Evolutionary conservation across 73 alveolate species (phyloP).

Genomic region (Paramecium bursaria): DNA sequence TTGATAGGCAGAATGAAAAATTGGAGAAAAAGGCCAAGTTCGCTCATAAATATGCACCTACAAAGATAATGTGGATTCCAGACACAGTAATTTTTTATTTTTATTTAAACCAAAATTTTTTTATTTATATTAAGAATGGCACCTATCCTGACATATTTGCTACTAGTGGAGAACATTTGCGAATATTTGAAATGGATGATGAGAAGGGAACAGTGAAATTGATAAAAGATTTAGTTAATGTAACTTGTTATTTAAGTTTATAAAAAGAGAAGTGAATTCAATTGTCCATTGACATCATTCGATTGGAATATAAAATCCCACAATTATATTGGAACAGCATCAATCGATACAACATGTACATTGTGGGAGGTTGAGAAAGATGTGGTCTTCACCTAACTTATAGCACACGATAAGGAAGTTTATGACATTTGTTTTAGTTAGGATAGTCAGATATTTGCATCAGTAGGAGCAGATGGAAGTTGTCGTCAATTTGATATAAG

Average conservation of each 20-base stretch:
- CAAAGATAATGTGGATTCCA: conserved; percentile 97
- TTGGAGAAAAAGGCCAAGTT: conserved; percentile 73
- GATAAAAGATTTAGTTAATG: conserved; percentile 72
- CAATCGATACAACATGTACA: conserved; percentile 99
- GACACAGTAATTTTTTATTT: conserved; percentile 57
- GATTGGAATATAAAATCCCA: conserved; percentile 96
- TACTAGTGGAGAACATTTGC: conserved; percentile 83
- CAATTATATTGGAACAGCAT: conserved; percentile 95
- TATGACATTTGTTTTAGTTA: conserved; percentile 96
- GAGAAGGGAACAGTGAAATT: conserved; percentile 69
- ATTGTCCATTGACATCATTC: conserved; percentile 98
- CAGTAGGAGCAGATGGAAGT: conserved; percentile 99
- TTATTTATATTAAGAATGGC: conserved; percentile 38
- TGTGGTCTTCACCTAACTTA: conserved; percentile 94
- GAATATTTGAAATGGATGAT: conserved; percentile 79
- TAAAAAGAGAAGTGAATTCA: conserved; percentile 67
- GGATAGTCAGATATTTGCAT: conserved; percentile 93
- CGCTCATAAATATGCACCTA: conserved; percentile 93
- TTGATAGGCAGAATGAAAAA: conserved; percentile 76
- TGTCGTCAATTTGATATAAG: conserved; percentile 94
- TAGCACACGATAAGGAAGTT: conserved; percentile 99
- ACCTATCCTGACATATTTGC: conserved; percentile 76
- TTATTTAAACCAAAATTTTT: neutral
- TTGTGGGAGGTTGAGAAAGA: conserved; percentile 97
- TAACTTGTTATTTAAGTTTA: neutral